Evolutionary conservation across 164 flowering plant species (phyloP).

Genomic region (Paratinospora sagittata): DNA sequence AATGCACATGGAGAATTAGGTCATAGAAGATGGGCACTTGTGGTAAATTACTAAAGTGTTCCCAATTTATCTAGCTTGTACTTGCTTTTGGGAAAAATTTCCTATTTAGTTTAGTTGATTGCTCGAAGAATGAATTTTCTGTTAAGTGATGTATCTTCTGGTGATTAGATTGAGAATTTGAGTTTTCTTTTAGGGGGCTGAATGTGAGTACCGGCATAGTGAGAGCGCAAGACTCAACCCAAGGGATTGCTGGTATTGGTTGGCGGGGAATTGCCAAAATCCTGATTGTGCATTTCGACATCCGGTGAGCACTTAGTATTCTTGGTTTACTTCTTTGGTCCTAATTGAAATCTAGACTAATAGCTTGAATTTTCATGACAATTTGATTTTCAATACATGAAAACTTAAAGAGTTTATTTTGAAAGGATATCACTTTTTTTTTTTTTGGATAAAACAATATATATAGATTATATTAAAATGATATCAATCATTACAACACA

Average conservation of each 20-base stretch:
- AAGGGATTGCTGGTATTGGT: constrained; percentile 81
- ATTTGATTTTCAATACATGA: background rate
- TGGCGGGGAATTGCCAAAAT: constrained; percentile 56
- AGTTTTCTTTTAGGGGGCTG: constrained; percentile 41
- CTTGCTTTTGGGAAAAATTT: background rate
- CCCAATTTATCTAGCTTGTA: background rate
- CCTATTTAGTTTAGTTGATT: background rate
- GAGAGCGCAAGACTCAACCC: constrained; percentile 70
- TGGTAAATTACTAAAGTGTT: background rate
- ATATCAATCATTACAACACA: too few species aligned
- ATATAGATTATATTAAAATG: too few species aligned
- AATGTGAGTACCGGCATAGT: constrained; percentile 74
- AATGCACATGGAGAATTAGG: background rate
- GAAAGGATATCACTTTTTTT: background rate
- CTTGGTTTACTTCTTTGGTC: background rate
- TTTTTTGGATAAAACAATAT: too few species aligned
- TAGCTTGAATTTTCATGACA: background rate
- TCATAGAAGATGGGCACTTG: background rate
- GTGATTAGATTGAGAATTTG: background rate
- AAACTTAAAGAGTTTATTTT: background rate
- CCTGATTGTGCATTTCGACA: constrained; percentile 70
- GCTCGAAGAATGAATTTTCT: background rate
- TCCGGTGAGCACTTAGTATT: constrained; percentile 52
- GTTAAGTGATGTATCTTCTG: background rate
- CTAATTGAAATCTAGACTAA: background rate